phyloP scores from a whole-genome alignment of 495 filamentous ascomycete genomes.

The Penicillium subrubescens region DNA sequence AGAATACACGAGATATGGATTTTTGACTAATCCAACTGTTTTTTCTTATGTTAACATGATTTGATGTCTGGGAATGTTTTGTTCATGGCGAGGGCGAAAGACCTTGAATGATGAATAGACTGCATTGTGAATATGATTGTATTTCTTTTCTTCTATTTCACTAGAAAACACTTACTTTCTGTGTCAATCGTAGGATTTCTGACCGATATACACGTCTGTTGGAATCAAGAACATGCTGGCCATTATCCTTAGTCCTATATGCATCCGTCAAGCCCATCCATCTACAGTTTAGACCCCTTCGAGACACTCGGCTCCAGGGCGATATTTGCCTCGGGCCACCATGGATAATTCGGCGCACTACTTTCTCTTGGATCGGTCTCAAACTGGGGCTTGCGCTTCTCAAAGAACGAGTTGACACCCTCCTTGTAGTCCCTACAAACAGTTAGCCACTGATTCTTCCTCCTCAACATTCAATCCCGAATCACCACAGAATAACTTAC shows the following conservation, averaged over 20 bases:
- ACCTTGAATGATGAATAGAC: not conserved
- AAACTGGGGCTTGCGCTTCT: constrained; percentile 53
- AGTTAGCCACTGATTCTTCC: not conserved
- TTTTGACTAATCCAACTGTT: not conserved
- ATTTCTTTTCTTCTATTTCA: not conserved
- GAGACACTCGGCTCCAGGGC: constrained; percentile 9
- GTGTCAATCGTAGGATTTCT: not conserved
- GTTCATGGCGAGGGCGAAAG: not conserved
- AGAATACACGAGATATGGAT: constrained; percentile 2
- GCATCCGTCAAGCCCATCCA: not conserved
- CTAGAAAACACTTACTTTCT: not conserved
- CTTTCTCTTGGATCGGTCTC: constrained; percentile 28
- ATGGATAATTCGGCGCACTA: constrained; percentile 27
- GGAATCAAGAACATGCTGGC: not conserved
- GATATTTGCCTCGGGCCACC: constrained; percentile 28
- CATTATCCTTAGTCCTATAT: not conserved
- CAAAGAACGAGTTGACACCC: constrained; percentile 45
- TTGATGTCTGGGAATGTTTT: not conserved
- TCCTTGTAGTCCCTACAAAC: constrained; percentile 40
- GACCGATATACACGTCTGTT: not conserved
- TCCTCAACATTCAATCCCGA: not conserved
- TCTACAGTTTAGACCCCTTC: constrained; percentile 20
- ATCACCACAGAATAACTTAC: constrained; percentile 5
- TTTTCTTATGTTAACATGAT: not conserved
- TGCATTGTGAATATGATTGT: not conserved